A percentile compares a stretch with the other conserved stretches of the same genome.
Conservation (phyloP, 306 rosid species). For the Cicer yamashitae region DNA sequence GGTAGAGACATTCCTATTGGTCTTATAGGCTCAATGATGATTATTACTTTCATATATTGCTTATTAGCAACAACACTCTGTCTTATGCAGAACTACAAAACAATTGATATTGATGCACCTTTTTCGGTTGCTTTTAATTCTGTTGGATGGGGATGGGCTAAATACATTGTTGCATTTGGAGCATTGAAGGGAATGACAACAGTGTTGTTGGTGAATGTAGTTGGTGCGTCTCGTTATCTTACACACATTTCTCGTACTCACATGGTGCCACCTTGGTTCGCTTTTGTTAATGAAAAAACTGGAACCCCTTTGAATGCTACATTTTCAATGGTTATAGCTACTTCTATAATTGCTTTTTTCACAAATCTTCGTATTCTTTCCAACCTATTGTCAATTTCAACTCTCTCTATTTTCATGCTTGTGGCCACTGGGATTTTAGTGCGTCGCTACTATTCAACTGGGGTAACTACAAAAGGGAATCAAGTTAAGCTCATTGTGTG, state of each 20-base stretch:
- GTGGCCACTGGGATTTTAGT: constrained; percentile 76
- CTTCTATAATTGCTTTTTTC: constrained; percentile 69
- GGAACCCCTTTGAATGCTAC: constrained; percentile 85
- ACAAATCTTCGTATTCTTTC: constrained; percentile 60
- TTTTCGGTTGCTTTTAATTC: constrained; percentile 65
- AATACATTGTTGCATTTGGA: constrained; percentile 73
- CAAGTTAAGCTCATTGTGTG: constrained; percentile 53
- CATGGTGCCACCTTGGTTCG: constrained; percentile 82
- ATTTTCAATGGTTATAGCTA: constrained; percentile 53
- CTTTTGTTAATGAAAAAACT: constrained; percentile 56
- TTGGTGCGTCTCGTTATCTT: constrained; percentile 76
- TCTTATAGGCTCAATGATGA: constrained; percentile 70
- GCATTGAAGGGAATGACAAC: constrained; percentile 89
- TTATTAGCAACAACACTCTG: constrained; percentile 67
- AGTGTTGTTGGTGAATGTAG: constrained; percentile 58
- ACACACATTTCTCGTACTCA: constrained; percentile 86
- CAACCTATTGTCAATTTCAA: constrained; percentile 72
- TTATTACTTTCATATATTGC: constrained; percentile 57
- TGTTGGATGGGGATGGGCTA: constrained; percentile 76
- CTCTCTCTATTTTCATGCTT: constrained; percentile 75
- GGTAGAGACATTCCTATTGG: constrained; percentile 79
- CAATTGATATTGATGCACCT: constrained; percentile 55
- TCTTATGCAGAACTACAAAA: constrained; percentile 54
- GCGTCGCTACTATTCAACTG: constrained; percentile 65
- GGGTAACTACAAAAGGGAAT: constrained; percentile 50